phyloP scores from a whole-genome alignment of 164 flowering plant genomes.

The Nelumbo lutea region DNA sequence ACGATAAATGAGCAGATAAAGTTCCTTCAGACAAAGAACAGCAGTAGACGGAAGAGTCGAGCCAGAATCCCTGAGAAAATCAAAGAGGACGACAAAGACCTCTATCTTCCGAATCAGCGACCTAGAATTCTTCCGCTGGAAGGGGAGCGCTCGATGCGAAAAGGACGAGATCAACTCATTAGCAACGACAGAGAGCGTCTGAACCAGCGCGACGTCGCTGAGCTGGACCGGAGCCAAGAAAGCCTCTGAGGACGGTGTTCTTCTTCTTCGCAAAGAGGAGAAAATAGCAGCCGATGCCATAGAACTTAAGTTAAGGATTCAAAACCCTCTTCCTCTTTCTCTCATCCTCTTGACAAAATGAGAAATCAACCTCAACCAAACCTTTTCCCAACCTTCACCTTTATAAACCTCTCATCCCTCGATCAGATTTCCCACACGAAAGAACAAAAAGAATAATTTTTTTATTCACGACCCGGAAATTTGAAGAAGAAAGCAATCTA shows the following conservation, averaged over 20 bases:
- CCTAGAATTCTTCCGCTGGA: slow-evolving; percentile 58
- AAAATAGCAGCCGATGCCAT: slow-evolving; percentile 83
- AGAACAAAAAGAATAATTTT: too few species aligned
- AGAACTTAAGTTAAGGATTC: background rate
- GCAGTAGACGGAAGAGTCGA: slow-evolving; percentile 35
- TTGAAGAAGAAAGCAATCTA: background rate
- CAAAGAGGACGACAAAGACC: slow-evolving; percentile 52
- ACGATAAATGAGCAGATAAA: slow-evolving; percentile 59
- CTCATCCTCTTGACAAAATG: background rate
- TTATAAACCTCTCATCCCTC: background rate
- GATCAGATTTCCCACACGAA: background rate
- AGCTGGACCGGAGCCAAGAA: slow-evolving; percentile 80
- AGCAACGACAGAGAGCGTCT: slow-evolving; percentile 42
- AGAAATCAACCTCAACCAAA: background rate
- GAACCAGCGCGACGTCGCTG: slow-evolving; percentile 43
- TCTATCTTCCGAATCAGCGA: slow-evolving; percentile 59
- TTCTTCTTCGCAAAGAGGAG: slow-evolving; percentile 59
- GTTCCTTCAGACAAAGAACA: slow-evolving; percentile 69
- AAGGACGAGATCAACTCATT: slow-evolving; percentile 42
- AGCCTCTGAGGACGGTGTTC: slow-evolving; percentile 76
- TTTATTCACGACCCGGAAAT: too few species aligned
- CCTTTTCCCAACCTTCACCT: background rate
- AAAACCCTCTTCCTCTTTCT: background rate
- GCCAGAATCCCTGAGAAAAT: slow-evolving; percentile 21
- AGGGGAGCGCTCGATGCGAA: slow-evolving; percentile 30